Conservation (phyloP, 2,329 filamentous ascomycete genomes). For the Sporothrix curviconia region DNA sequence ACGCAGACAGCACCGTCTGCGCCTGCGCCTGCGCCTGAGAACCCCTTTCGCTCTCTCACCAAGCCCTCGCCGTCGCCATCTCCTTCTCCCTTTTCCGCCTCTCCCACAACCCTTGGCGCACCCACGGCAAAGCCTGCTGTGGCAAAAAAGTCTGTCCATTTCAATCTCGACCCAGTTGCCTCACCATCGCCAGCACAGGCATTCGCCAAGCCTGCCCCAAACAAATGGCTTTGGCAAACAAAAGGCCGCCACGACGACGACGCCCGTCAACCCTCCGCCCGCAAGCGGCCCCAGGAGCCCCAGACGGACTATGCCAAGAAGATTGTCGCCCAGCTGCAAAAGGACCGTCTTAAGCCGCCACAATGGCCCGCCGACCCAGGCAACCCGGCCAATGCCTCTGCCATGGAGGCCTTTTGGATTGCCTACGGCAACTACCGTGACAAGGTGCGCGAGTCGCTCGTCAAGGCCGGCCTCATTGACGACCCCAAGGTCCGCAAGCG, state of each 20-base stretch:
- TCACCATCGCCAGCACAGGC: neutral
- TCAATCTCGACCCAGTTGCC: conserved; percentile 7
- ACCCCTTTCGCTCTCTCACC: neutral
- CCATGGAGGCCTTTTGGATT: conserved; percentile 50
- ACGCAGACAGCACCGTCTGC: neutral
- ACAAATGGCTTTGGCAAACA: neutral
- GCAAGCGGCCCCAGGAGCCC: neutral
- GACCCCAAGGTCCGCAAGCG: conserved; percentile 57
- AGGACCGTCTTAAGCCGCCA: conserved; percentile 48
- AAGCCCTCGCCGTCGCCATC: neutral
- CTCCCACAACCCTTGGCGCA: neutral
- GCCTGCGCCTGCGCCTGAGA: neutral
- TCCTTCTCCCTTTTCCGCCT: neutral
- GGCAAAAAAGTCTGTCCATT: conserved; percentile 13
- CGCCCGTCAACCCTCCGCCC: neutral
- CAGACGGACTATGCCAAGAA: conserved; percentile 37
- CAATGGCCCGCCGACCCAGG: conserved; percentile 51
- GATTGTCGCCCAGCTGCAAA: conserved; percentile 47
- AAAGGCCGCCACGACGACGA: neutral
- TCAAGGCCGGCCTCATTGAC: conserved; percentile 55
- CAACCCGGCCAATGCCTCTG: conserved; percentile 42
- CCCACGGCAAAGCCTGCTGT: neutral
- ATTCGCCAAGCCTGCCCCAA: neutral
- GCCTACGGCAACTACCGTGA: conserved; percentile 51
- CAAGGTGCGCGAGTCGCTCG: conserved; percentile 50